Percentiles rank a stretch among this genome's conserved stretches.
phyloP scores from a whole-genome alignment of 306 rosid species.

The Geum urbanum region DNA sequence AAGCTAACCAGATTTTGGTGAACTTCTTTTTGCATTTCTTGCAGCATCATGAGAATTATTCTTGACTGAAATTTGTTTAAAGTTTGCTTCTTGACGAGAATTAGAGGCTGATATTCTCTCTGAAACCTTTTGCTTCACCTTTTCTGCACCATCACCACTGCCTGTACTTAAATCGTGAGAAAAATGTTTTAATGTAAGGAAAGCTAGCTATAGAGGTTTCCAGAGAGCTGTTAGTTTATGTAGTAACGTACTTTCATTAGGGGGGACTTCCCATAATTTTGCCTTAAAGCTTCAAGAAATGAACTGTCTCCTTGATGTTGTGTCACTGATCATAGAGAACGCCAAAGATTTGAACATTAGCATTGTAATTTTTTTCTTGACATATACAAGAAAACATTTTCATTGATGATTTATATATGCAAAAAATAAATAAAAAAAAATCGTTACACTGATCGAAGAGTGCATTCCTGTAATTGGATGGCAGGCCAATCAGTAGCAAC shows the following conservation, averaged over 20 bases:
- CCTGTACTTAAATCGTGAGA: slow-evolving; percentile 27
- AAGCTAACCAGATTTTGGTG: slow-evolving; percentile 50
- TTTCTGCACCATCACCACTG: slow-evolving; percentile 28
- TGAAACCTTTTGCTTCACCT: slow-evolving; percentile 28
- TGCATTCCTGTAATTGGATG: slow-evolving; percentile 55
- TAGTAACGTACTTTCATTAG: slow-evolving; percentile 46
- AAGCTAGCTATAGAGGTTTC: not conserved
- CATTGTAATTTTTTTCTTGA: not conserved
- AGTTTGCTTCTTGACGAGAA: slow-evolving; percentile 29
- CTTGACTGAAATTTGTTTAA: slow-evolving; percentile 34
- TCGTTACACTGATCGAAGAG: slow-evolving; percentile 60
- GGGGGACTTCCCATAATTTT: slow-evolving; percentile 54
- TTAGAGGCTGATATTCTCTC: slow-evolving; percentile 45
- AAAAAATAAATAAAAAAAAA: slow-evolving; percentile 17
- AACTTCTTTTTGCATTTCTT: slow-evolving; percentile 35
- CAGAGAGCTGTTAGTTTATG: slow-evolving; percentile 18
- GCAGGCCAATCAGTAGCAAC: slow-evolving; percentile 65
- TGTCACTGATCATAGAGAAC: slow-evolving; percentile 51
- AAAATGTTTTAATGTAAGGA: not conserved
- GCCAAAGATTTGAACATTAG: slow-evolving; percentile 16
- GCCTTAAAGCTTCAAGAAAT: slow-evolving; percentile 56
- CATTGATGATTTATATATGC: not conserved
- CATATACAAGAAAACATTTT: not conserved
- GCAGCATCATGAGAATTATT: slow-evolving; percentile 26
- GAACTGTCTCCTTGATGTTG: slow-evolving; percentile 51